A percentile compares a stretch with the other conserved stretches of the same genome.
These are phyloP conservation scores for Oryza meyeriana DNA, from an alignment of 176 grass and related monocot species.

Conservation along the genomic window DNA sequence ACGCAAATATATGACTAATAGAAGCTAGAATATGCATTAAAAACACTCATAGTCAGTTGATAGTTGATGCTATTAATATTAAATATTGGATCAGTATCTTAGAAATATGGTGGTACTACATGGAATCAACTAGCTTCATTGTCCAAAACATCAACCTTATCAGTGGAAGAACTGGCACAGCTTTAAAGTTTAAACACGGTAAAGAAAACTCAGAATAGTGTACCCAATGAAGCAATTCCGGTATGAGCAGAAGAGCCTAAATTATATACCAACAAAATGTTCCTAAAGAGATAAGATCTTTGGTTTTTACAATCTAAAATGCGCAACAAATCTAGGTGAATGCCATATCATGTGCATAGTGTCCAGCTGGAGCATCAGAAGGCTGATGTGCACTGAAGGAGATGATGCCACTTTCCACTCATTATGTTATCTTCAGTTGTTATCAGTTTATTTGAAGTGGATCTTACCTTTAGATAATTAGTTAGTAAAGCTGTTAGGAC, in stretches of 20 bases:
- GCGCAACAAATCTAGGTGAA: neutral
- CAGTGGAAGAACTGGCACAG: neutral
- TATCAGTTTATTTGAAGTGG: too few relatives aligned
- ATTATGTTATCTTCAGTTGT: too few relatives aligned
- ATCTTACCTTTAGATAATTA: too few relatives aligned
- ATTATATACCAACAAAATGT: neutral
- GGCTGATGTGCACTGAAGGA: too few relatives aligned
- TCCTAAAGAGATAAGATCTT: neutral
- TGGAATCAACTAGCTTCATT: neutral
- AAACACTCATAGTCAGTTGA: neutral
- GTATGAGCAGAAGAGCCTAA: neutral
- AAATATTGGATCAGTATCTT: neutral
- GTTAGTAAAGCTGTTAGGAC: too few relatives aligned
- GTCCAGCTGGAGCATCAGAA: too few relatives aligned
- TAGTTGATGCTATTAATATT: neutral
- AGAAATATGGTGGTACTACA: constrained; percentile 12
- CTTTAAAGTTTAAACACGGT: neutral
- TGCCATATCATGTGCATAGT: too few relatives aligned
- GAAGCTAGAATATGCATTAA: neutral
- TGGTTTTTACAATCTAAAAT: neutral
- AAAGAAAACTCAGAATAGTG: neutral
- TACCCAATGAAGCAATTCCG: neutral
- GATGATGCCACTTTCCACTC: too few relatives aligned
- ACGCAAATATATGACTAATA: neutral
- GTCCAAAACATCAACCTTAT: neutral